Percentiles rank a stretch among this genome's conserved stretches.
Evolutionary conservation across 2,329 filamentous ascomycete species (phyloP).

Genomic region (Zasmidium citrigriseum): DNA sequence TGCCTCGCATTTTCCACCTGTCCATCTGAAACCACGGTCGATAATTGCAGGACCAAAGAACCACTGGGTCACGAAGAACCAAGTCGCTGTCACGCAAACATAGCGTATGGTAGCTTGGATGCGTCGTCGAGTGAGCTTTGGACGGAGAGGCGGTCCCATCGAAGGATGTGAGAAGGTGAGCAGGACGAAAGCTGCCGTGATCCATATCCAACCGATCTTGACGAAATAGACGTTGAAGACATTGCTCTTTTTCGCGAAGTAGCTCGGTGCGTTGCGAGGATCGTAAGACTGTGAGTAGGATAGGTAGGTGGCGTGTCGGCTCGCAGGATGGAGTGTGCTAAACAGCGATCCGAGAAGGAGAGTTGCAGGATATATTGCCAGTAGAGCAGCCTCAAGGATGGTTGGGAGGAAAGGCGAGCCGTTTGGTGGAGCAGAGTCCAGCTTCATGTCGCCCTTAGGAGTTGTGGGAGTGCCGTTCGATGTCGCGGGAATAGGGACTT

Average conservation of each 20-base stretch:
- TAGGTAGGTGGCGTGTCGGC: conserved; percentile 64
- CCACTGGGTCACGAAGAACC: conserved; percentile 93
- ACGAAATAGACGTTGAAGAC: conserved; percentile 91
- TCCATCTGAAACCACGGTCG: conserved; percentile 85
- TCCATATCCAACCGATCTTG: conserved; percentile 94
- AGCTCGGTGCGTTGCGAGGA: conserved; percentile 64
- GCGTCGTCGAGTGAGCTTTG: conserved; percentile 46
- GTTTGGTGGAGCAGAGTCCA: conserved; percentile 16
- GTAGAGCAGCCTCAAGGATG: conserved; percentile 63
- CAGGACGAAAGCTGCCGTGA: conserved; percentile 69
- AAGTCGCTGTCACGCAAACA: conserved; percentile 70
- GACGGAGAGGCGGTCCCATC: conserved; percentile 46
- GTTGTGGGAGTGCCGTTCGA: background rate
- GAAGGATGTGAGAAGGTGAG: conserved; percentile 71
- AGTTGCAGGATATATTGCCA: conserved; percentile 73
- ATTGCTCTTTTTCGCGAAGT: conserved; percentile 94
- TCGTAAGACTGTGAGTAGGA: conserved; percentile 63
- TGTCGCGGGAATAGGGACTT: conserved; percentile 4
- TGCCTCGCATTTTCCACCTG: conserved; percentile 78
- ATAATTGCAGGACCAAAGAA: conserved; percentile 90
- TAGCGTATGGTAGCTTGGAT: conserved; percentile 68
- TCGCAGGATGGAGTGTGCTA: conserved; percentile 76
- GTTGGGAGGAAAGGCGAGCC: conserved; percentile 68
- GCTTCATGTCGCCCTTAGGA: background rate
- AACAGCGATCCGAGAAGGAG: conserved; percentile 82